phyloP scores from a whole-genome alignment of 192 early-diverging fungal species.

The Coemansia sp. region DNA sequence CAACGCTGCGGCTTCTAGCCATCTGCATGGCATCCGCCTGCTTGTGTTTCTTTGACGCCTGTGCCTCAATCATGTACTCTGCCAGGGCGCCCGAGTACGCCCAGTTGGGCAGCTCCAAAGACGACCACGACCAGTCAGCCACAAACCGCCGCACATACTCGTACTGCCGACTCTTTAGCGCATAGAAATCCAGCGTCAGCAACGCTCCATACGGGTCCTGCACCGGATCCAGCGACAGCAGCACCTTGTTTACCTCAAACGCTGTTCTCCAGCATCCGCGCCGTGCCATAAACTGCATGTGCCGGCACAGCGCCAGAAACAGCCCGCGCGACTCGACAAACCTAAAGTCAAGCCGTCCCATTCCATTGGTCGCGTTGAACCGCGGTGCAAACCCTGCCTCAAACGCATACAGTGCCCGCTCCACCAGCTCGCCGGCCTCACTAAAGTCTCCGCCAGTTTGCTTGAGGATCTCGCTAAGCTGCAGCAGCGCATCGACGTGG shows the following conservation, averaged over 20 bases:
- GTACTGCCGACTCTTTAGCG: slow-evolving; percentile 72
- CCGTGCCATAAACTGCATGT: slow-evolving; percentile 80
- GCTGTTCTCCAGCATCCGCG: slow-evolving; percentile 92
- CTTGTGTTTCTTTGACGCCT: not conserved
- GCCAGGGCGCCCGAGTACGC: slow-evolving; percentile 74
- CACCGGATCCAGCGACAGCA: slow-evolving; percentile 67
- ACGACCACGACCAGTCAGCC: slow-evolving; percentile 41
- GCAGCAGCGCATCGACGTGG: slow-evolving; percentile 82
- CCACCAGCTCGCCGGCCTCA: slow-evolving; percentile 78
- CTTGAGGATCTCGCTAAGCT: slow-evolving; percentile 80
- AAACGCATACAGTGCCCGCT: slow-evolving; percentile 84
- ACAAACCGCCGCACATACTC: slow-evolving; percentile 56
- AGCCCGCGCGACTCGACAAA: slow-evolving; percentile 78
- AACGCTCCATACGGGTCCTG: slow-evolving; percentile 74
- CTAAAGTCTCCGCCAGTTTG: slow-evolving; percentile 76
- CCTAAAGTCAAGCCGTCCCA: slow-evolving; percentile 65
- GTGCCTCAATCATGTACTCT: slow-evolving; percentile 66
- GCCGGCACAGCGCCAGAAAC: slow-evolving; percentile 77
- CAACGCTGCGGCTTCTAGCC: slow-evolving; percentile 12
- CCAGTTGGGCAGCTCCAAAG: slow-evolving; percentile 61
- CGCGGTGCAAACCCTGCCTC: slow-evolving; percentile 76
- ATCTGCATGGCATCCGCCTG: slow-evolving; percentile 6
- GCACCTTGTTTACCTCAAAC: slow-evolving; percentile 82
- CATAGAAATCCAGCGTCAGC: slow-evolving; percentile 81
- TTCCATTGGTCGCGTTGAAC: slow-evolving; percentile 67